Conservation (phyloP, 352 stramenopile species). For the Phytophthora macrochlamydospora region DNA sequence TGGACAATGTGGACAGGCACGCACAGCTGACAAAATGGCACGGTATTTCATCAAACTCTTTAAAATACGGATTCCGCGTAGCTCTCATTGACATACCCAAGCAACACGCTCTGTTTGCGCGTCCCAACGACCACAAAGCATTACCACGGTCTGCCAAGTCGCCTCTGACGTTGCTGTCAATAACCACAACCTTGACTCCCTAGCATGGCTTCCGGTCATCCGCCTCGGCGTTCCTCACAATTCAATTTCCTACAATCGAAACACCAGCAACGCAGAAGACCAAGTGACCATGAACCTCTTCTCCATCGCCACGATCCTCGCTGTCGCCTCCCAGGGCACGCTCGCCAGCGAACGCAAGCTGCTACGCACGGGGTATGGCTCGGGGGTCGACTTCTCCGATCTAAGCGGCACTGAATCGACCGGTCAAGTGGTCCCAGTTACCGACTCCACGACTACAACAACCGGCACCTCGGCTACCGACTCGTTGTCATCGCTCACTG, state of each 20-base stretch:
- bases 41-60: background rate
- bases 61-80: background rate
- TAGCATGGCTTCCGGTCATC: background rate
- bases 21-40: background rate
- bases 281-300: conserved; percentile 1
- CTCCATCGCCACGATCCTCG: background rate
- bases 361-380: background rate
- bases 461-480: background rate
- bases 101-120: no score
- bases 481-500: conserved; percentile 7
- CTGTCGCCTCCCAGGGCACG: background rate
- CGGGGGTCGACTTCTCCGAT: conserved; percentile 3
- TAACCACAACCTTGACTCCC: background rate
- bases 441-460: background rate
- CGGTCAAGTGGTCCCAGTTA: background rate
- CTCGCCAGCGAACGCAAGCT: conserved; percentile 1
- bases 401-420: background rate
- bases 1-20: no score
- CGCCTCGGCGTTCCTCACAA: background rate
- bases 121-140: background rate
- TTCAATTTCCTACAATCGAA: background rate
- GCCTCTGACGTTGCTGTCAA: background rate
- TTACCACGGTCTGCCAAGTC: background rate
- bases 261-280: background rate
- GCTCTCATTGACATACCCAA: no score